Conservation (phyloP, 768 basidiomycete genomes). For the Boletus speciosus region DNA sequence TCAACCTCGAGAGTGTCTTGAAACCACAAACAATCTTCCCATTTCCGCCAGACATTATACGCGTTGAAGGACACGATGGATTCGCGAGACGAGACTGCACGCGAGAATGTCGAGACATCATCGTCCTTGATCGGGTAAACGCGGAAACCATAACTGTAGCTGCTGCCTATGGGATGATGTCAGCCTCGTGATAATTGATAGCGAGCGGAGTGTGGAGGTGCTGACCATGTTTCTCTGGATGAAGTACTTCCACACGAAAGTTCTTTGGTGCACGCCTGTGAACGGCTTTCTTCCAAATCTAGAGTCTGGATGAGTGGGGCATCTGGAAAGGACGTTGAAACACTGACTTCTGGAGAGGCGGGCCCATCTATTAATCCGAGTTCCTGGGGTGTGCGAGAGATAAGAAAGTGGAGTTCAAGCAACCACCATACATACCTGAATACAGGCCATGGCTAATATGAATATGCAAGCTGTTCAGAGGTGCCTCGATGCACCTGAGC, state of each 20-base stretch:
- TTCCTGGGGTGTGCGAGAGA: conserved; percentile 7
- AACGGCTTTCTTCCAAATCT: conserved; percentile 64
- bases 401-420: not conserved
- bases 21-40: conserved; percentile 81
- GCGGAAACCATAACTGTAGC: conserved; percentile 59
- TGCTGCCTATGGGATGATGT: conserved; percentile 39
- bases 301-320: not conserved
- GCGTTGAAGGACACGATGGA: conserved; percentile 38
- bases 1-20: conserved; percentile 67
- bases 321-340: not conserved
- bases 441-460: conserved; percentile 2
- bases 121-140: conserved; percentile 44
- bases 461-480: not conserved
- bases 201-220: conserved; percentile 6
- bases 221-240: conserved; percentile 56
- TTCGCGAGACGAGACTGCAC: conserved; percentile 32
- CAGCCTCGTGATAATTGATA: not conserved
- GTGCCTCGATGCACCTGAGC: not conserved
- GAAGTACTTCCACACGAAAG: conserved; percentile 58
- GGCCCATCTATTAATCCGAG: conserved; percentile 5
- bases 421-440: conserved; percentile 11
- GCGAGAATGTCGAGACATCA: conserved; percentile 25
- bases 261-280: conserved; percentile 53
- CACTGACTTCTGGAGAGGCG: conserved; percentile 26
- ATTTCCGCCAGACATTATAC: conserved; percentile 75